Evolutionary conservation across 345 rosid species (phyloP).

Genomic region (Turnera subulata): DNA sequence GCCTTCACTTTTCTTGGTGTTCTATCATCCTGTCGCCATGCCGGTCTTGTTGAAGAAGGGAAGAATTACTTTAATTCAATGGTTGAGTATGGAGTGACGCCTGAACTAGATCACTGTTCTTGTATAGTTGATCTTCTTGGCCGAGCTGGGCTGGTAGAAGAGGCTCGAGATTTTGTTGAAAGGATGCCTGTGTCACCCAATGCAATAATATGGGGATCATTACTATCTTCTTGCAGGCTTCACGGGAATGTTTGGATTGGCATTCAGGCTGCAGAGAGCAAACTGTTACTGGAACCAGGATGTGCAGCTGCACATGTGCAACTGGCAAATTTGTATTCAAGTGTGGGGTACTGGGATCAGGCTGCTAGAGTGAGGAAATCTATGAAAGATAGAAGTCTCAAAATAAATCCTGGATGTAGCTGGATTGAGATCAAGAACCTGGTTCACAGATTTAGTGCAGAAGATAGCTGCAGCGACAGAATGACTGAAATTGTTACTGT

Average conservation of each 20-base stretch:
- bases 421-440: constrained; percentile 77
- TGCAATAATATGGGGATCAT: constrained; percentile 79
- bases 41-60: constrained; percentile 65
- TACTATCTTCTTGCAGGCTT: constrained; percentile 76
- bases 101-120: constrained; percentile 69
- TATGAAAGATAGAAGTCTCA: constrained; percentile 79
- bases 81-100: constrained; percentile 49
- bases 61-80: constrained; percentile 50
- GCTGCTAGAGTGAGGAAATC: constrained; percentile 64
- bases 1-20: constrained; percentile 79
- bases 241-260: constrained; percentile 67
- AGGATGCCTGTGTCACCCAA: constrained; percentile 71
- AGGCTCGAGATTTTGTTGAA: constrained; percentile 51
- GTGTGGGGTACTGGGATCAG: constrained; percentile 60
- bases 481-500: constrained; percentile 37
- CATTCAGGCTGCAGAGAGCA: constrained; percentile 76
- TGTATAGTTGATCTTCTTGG: constrained; percentile 94
- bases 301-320: constrained; percentile 80
- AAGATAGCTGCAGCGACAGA: constrained; percentile 45
- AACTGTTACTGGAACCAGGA: constrained; percentile 63
- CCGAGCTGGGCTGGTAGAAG: constrained; percentile 66
- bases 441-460: constrained; percentile 64
- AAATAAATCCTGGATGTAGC: constrained; percentile 69
- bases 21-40: constrained; percentile 81
- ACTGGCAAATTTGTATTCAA: constrained; percentile 72